Conservation (phyloP, 1,139 yeast genomes). For the Hansenula anomala region DNA sequence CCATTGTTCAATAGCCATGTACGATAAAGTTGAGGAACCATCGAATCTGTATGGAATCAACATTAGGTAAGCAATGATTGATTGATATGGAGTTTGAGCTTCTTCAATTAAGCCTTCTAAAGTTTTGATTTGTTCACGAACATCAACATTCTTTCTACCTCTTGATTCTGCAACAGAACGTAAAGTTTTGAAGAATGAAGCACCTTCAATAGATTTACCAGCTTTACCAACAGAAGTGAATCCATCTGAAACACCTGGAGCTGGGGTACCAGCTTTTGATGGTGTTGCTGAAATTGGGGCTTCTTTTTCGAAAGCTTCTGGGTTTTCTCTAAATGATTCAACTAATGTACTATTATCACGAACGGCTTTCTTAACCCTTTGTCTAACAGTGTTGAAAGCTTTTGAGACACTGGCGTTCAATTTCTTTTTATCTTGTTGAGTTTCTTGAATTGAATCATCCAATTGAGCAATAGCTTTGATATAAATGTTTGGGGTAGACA, state of each 20-base stretch:
- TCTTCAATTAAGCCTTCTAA: conserved; percentile 57
- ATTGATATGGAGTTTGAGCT: conserved; percentile 65
- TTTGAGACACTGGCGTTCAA: conserved; percentile 81
- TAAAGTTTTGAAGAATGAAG: conserved; percentile 63
- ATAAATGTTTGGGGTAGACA: conserved; percentile 66
- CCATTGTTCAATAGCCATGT: conserved; percentile 86
- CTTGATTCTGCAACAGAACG: conserved; percentile 79
- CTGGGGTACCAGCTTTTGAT: conserved; percentile 24
- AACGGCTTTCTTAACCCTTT: conserved; percentile 77
- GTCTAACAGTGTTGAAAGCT: conserved; percentile 84
- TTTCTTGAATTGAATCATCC: conserved; percentile 64
- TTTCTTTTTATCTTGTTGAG: conserved; percentile 61
- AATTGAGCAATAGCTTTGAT: conserved; percentile 66
- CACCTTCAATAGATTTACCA: conserved; percentile 32
- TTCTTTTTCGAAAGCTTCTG: conserved; percentile 66
- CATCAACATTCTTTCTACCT: conserved; percentile 93
- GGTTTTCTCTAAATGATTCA: conserved; percentile 59
- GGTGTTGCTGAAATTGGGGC: conserved; percentile 26
- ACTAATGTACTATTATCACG: conserved; percentile 59
- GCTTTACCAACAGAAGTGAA: conserved; percentile 37
- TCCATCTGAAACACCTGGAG: conserved; percentile 26
- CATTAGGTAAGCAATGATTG: conserved; percentile 73
- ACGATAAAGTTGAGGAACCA: conserved; percentile 58
- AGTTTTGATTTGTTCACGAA: conserved; percentile 66
- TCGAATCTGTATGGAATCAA: conserved; percentile 89